A percentile compares a stretch with the other conserved stretches of the same genome.
Evolutionary conservation across 2,329 filamentous ascomycete species (phyloP).

Genomic region (Ophiocordyceps australis): DNA sequence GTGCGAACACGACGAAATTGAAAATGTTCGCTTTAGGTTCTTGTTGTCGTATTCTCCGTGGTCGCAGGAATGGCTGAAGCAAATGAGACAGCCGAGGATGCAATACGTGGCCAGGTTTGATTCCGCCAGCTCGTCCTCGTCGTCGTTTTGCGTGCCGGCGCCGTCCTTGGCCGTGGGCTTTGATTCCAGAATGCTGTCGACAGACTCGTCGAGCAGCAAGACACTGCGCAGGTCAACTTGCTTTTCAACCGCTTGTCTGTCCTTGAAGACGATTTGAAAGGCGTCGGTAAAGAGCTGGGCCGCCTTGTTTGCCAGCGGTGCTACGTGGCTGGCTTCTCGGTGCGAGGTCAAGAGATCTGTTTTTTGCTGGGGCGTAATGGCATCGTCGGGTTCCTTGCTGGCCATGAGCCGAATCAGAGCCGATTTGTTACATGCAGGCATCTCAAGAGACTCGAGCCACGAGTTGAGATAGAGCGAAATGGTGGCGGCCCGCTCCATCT

Average conservation of each 20-base stretch:
- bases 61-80: slow-evolving; percentile 41
- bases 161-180: slow-evolving; percentile 32
- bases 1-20: slow-evolving; percentile 17
- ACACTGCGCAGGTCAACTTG: slow-evolving; percentile 32
- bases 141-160: slow-evolving; percentile 12
- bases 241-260: slow-evolving; percentile 12
- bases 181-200: slow-evolving; percentile 33
- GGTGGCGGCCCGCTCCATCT: slow-evolving; percentile 31
- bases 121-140: slow-evolving; percentile 21
- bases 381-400: slow-evolving; percentile 24
- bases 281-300: slow-evolving; percentile 35
- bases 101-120: slow-evolving; percentile 33
- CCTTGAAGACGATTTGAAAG: slow-evolving; percentile 35
- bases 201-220: slow-evolving; percentile 30
- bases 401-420: slow-evolving; percentile 35
- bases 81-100: slow-evolving; percentile 38
- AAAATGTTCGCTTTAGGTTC: slow-evolving; percentile 33
- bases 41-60: slow-evolving; percentile 40
- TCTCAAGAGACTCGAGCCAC: slow-evolving; percentile 30
- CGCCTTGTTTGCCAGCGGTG: slow-evolving; percentile 21
- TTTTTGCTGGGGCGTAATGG: slow-evolving; percentile 35
- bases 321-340: slow-evolving; percentile 17
- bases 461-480: slow-evolving; percentile 33
- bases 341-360: slow-evolving; percentile 29
- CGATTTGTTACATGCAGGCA: slow-evolving; percentile 32